These are phyloP conservation scores for Amanita rimosa DNA, from an alignment of 768 basidiomycete genomes.

Conservation along the genomic window DNA sequence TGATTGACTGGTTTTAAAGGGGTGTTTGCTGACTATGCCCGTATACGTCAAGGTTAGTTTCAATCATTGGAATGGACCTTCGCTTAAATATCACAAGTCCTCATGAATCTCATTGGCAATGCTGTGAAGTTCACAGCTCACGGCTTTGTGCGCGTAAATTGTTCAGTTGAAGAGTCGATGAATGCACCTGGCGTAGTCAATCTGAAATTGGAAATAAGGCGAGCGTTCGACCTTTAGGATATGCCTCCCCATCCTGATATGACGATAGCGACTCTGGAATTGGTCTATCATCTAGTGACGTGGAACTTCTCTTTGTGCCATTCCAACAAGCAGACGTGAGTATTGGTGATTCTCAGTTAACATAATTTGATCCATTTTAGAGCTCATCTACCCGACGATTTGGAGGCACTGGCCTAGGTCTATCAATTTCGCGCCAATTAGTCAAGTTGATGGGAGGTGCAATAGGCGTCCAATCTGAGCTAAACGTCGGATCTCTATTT, in stretches of 20 bases:
- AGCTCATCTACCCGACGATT: conserved; percentile 68
- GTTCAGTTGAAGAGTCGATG: conserved; percentile 36
- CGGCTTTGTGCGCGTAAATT: conserved; percentile 53
- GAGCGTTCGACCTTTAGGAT: conserved; percentile 9
- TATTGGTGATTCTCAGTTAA: background rate
- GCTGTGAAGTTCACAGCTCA: conserved; percentile 62
- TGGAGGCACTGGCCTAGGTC: conserved; percentile 68
- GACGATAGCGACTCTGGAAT: conserved; percentile 56
- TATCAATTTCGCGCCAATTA: conserved; percentile 64
- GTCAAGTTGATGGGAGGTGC: conserved; percentile 70
- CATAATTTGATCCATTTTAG: conserved; percentile 11
- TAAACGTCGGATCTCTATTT: conserved; percentile 54
- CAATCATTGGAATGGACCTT: background rate
- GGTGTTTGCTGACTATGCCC: conserved; percentile 65
- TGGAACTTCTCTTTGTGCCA: conserved; percentile 58
- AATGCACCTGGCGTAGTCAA: conserved; percentile 30
- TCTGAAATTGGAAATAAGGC: conserved; percentile 62
- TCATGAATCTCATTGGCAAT: conserved; percentile 73
- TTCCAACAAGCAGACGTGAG: conserved; percentile 64
- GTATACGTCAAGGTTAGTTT: conserved; percentile 54
- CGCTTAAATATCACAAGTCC: conserved; percentile 25
- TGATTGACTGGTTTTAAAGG: conserved; percentile 20
- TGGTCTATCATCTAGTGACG: conserved; percentile 54
- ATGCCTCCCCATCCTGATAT: background rate
- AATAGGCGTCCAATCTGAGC: conserved; percentile 58